Evolutionary conservation across 306 rosid genomes (phyloP).

Genomic region (Ziziphus jujuba): DNA sequence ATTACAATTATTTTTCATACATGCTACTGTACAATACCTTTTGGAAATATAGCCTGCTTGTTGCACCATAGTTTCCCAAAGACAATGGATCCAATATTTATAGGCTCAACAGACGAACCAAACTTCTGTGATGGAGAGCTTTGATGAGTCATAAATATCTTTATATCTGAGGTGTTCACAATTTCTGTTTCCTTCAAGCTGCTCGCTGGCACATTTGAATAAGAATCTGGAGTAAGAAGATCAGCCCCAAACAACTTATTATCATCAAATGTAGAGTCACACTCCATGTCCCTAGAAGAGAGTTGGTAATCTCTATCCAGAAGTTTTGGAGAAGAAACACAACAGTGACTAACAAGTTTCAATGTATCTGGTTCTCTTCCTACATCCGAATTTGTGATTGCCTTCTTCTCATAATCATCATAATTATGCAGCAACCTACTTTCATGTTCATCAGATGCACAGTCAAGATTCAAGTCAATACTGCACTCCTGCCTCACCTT

Average conservation of each 20-base stretch:
- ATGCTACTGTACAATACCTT: conserved; percentile 49
- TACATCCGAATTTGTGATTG: conserved; percentile 25
- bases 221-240: conserved; percentile 29
- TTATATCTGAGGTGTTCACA: conserved; percentile 12
- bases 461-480: conserved; percentile 61
- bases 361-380: conserved; percentile 31
- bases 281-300: conserved; percentile 29
- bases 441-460: conserved; percentile 41
- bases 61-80: conserved; percentile 76
- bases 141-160: conserved; percentile 14
- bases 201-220: conserved; percentile 26
- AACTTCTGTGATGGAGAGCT: conserved; percentile 27
- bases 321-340: conserved; percentile 18
- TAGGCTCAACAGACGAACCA: conserved; percentile 47
- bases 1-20: conserved; percentile 1
- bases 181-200: conserved; percentile 23
- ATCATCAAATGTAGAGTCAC: conserved; percentile 31
- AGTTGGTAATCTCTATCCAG: conserved; percentile 32
- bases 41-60: conserved; percentile 69
- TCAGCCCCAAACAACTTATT: conserved; percentile 52
- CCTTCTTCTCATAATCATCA: conserved; percentile 37
- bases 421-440: conserved; percentile 26
- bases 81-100: conserved; percentile 61
- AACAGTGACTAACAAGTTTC: conserved; percentile 32
- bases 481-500: conserved; percentile 38